Base-by-base conservation (phyloP, 208 protist genomes). In the Strigomonas culicis region DNA sequence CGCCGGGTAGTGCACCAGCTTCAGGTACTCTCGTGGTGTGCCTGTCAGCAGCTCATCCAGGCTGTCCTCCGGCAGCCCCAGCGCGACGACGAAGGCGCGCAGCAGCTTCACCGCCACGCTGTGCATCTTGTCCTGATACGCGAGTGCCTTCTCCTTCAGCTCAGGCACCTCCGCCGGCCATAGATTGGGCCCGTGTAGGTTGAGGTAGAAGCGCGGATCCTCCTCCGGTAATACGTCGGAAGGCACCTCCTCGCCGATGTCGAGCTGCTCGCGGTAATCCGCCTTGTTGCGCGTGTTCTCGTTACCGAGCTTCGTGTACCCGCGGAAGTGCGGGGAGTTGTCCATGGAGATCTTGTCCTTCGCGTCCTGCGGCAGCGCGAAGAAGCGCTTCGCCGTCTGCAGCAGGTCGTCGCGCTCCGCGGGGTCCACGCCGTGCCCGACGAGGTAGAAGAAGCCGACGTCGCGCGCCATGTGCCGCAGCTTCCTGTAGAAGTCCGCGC, bases 381-480 rank as follows among this genome's bases (percentile, higher is more conserved):
- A 58, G 34, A 66, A 66, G 3, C 58, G 24, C 61, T 66, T 56
- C 17, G 61, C 61, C 11, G 61, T 17, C 1, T 51, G 31, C 4
- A 66, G 49, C 15, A 66, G 46, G 32, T 53, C 49, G 3, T 66
- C 61, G 27, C 61, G 61, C 50, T 58, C 49, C 21, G 32, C 47
- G 21, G 46, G 32, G 24, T 39, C 34, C 13, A 66, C 49, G 49
- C 61, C 61, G 27, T 66, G 61, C 31, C 61, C 61, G 8, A 66
- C 49, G n/a, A 66, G 61, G 49, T 66, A 66, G 49, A 66, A 66
- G 61, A 66, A 66, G 34, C 61, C 61, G 25, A 66, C 53, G 32
- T 66, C 61, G 13, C 50, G 27, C 8, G 61, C 61, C 30, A 66
- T 31, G 61, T 66, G 50, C 4, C 61, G 43, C 8, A 66, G 61